Evolutionary conservation across 257 asterid genomes (phyloP).

Genomic region (Schizonepeta tenuifolia): DNA sequence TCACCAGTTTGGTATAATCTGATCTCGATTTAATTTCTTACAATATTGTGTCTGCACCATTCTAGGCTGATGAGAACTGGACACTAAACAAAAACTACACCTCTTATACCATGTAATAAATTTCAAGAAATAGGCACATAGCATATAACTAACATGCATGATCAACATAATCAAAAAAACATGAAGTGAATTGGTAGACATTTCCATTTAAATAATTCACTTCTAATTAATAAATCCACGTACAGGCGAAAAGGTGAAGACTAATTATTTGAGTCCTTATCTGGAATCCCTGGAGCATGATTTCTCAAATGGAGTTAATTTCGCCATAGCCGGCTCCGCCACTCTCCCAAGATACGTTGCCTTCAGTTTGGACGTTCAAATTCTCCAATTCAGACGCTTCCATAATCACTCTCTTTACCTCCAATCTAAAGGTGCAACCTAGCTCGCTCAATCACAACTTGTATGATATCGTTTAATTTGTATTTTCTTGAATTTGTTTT

Average conservation of each 20-base stretch:
- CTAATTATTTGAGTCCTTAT: conserved; percentile 50
- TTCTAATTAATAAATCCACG: too few relatives aligned
- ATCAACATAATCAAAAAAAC: too few relatives aligned
- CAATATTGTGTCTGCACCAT: neutral
- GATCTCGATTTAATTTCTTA: neutral
- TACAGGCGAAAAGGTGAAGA: conserved; percentile 50
- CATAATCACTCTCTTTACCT: conserved; percentile 40
- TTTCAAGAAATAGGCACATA: too few relatives aligned
- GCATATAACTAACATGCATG: too few relatives aligned
- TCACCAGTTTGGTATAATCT: neutral
- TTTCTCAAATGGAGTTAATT: conserved; percentile 53
- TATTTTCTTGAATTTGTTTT: neutral
- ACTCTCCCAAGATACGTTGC: conserved; percentile 39
- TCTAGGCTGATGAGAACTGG: too few relatives aligned
- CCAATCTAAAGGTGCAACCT: conserved; percentile 35
- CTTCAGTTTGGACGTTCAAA: conserved; percentile 44
- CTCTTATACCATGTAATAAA: too few relatives aligned
- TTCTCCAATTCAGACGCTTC: conserved; percentile 47
- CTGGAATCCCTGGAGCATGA: conserved; percentile 45
- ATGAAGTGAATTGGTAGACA: too few relatives aligned
- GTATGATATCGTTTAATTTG: too few relatives aligned
- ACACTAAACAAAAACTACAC: too few relatives aligned
- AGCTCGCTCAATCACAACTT: neutral
- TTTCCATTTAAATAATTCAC: too few relatives aligned
- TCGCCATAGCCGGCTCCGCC: conserved; percentile 49